phyloP scores from a whole-genome alignment of 2,329 filamentous ascomycete species.

The Sclerotinia borealis region DNA sequence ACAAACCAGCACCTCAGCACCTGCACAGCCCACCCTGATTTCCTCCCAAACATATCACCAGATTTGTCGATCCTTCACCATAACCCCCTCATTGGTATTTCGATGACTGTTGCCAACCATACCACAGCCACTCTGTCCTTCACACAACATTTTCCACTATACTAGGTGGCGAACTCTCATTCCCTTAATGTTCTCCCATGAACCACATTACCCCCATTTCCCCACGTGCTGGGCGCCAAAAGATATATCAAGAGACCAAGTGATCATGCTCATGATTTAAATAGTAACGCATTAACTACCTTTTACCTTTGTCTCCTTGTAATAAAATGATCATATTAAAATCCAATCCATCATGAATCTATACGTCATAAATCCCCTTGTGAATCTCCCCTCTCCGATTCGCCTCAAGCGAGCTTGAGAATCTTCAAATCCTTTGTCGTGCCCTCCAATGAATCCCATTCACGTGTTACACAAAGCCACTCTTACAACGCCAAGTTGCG shows the following conservation, averaged over 20 bases:
- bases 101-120: not conserved
- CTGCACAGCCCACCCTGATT: not conserved
- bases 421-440: not conserved
- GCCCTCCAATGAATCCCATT: not conserved
- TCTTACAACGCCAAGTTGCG: not conserved
- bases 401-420: not conserved
- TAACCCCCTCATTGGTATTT: not conserved
- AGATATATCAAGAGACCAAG: not conserved
- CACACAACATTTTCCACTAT: not conserved
- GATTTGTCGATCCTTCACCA: not conserved
- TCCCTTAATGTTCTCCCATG: not conserved
- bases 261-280: conserved; percentile 5
- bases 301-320: no score
- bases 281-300: not conserved
- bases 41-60: not conserved
- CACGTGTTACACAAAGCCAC: not conserved
- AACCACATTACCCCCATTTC: not conserved
- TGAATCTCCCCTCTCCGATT: not conserved
- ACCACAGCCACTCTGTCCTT: not conserved
- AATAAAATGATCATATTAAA: not conserved
- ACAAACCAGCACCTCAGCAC: not conserved
- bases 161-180: conserved; percentile 3
- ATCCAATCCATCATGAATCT: not conserved
- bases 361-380: conserved; percentile 4
- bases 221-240: not conserved